Conservation (phyloP, 805 yeast genomes). For the Cyberlindnera japonica region DNA sequence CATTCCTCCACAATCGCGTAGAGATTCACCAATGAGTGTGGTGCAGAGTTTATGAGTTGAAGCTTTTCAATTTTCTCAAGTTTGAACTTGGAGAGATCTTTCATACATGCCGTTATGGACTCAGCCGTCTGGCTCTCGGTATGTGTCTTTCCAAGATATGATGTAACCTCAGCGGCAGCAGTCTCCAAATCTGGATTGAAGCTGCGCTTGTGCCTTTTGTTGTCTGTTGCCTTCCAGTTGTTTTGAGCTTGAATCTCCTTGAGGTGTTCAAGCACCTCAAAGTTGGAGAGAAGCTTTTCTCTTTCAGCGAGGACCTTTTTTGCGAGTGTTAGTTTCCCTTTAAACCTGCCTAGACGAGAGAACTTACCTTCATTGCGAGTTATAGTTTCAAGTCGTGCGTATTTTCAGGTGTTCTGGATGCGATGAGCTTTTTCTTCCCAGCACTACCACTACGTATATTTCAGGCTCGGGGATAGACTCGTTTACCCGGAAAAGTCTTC, state of each 20-base stretch:
- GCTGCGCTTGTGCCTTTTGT: conserved; percentile 25
- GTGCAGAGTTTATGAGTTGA: conserved; percentile 79
- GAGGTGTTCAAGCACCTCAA: conserved; percentile 50
- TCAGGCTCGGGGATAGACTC: too few species aligned
- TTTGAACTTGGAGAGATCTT: conserved; percentile 36
- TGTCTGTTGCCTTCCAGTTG: conserved; percentile 29
- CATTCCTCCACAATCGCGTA: conserved; percentile 88
- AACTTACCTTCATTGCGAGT: conserved; percentile 2
- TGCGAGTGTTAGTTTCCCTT: conserved; percentile 20
- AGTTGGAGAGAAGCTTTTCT: conserved; percentile 53
- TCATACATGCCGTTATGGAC: conserved; percentile 29
- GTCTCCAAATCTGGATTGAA: conserved; percentile 34
- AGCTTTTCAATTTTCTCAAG: conserved; percentile 80
- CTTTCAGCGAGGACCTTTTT: conserved; percentile 38
- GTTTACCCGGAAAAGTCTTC: too few species aligned
- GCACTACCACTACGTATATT: too few species aligned
- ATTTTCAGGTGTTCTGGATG: too few species aligned
- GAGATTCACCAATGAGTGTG: conserved; percentile 73
- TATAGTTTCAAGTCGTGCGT: too few species aligned
- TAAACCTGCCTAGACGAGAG: too few species aligned
- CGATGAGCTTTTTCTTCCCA: too few species aligned
- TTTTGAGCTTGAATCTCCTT: conserved; percentile 37
- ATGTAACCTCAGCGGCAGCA: conserved; percentile 32
- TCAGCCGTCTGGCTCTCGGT: conserved; percentile 27
- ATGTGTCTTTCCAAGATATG: conserved; percentile 16